These are phyloP conservation scores for Abelmoschus esculentus DNA, from an alignment of 345 rosid genomes.

Conservation along the genomic window DNA sequence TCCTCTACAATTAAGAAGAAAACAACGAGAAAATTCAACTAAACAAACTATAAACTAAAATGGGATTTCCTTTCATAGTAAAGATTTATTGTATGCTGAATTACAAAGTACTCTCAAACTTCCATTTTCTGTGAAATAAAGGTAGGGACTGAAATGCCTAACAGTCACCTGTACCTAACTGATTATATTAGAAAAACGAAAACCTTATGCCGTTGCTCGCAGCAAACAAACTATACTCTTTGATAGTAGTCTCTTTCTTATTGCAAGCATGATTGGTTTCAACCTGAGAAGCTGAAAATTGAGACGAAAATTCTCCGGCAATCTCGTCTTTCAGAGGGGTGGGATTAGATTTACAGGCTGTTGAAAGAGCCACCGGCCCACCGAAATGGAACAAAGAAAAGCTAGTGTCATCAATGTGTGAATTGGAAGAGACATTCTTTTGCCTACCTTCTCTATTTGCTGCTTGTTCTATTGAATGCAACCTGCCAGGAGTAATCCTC, in stretches of 20 bases:
- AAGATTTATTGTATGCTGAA: constrained; percentile 33
- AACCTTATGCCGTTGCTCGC: constrained; percentile 55
- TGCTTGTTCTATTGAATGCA: constrained; percentile 20
- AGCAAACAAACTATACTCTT: constrained; percentile 89
- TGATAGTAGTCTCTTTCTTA: constrained; percentile 42
- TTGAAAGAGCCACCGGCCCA: constrained; percentile 68
- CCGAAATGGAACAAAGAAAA: constrained; percentile 92
- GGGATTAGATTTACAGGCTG: constrained; percentile 35
- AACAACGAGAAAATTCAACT: constrained; percentile 18
- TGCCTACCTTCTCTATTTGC: constrained; percentile 27
- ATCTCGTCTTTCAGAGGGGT: constrained; percentile 33
- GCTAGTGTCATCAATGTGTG: constrained; percentile 24
- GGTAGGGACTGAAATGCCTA: constrained; percentile 28
- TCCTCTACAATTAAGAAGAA: constrained; percentile 10
- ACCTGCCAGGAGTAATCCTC: constrained; percentile 24
- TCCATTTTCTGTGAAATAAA: constrained; percentile 22
- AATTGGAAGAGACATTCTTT: constrained; percentile 22
- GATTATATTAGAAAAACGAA: constrained; percentile 45
- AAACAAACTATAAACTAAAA: constrained; percentile 24
- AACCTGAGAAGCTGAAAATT: constrained; percentile 36
- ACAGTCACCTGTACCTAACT: constrained; percentile 31
- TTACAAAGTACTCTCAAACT: constrained; percentile 41
- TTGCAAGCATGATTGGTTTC: constrained; percentile 37
- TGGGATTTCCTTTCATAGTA: constrained; percentile 23
- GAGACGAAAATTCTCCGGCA: constrained; percentile 40